phyloP scores from a whole-genome alignment of 305 asterid species.

The Solanum hybrid region DNA sequence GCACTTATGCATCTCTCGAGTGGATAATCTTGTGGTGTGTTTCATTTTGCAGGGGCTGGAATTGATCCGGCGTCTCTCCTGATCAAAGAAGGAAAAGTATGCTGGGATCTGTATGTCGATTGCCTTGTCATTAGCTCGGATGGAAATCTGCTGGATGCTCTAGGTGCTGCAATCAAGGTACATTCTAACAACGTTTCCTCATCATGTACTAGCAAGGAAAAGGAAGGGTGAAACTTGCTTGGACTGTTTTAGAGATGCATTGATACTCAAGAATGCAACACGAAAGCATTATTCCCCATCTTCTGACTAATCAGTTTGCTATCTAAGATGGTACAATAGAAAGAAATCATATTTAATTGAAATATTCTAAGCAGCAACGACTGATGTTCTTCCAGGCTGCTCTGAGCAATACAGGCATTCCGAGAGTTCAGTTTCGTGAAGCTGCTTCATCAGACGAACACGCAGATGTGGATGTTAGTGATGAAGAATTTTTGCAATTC shows the following conservation, averaged over 20 bases:
- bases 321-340: background rate
- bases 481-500: slow-evolving; percentile 72
- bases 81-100: slow-evolving; percentile 71
- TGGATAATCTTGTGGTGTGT: slow-evolving; percentile 2
- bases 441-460: slow-evolving; percentile 45
- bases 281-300: background rate
- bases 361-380: background rate
- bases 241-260: background rate
- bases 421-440: slow-evolving; percentile 66
- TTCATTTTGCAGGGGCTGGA: slow-evolving; percentile 58
- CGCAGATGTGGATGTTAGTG: slow-evolving; percentile 79
- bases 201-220: background rate
- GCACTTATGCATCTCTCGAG: background rate
- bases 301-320: background rate
- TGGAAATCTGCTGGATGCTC: slow-evolving; percentile 79
- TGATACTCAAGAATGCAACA: background rate
- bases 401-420: slow-evolving; percentile 72
- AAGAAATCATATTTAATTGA: background rate
- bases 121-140: slow-evolving; percentile 84
- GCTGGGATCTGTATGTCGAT: slow-evolving; percentile 93
- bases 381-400: slow-evolving; percentile 50
- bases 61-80: slow-evolving; percentile 71
- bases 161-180: slow-evolving; percentile 93
- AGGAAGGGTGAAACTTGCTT: background rate
- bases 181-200: background rate